phyloP scores from a whole-genome alignment of 148 eudicot genomes.

The Fallopia convolvulus region DNA sequence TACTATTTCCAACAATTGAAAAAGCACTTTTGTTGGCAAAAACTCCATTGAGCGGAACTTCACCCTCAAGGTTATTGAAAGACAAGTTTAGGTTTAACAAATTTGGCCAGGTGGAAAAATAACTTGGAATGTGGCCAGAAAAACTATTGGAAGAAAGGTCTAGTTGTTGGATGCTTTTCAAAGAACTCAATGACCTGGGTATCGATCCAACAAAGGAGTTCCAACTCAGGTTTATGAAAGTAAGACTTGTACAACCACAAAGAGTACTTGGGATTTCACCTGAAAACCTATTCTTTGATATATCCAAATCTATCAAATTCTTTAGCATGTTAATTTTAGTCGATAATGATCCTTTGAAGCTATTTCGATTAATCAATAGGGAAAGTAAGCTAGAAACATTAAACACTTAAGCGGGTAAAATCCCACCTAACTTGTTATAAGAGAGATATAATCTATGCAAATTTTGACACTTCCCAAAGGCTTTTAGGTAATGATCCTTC shows the following conservation, averaged over 20 bases:
- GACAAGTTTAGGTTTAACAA: constrained; percentile 20
- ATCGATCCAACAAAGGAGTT: constrained; percentile 30
- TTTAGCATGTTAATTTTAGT: constrained; percentile 19
- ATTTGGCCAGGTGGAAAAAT: constrained; percentile 1
- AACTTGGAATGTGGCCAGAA: constrained; percentile 26
- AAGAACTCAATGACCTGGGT: constrained; percentile 16
- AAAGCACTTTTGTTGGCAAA: constrained; percentile 22
- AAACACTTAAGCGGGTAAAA: constrained; percentile 24
- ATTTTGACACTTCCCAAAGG: constrained; percentile 23
- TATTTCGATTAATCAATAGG: constrained; percentile 16
- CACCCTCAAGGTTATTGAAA: constrained; percentile 32
- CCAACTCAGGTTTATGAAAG: constrained; percentile 10
- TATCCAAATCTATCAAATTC: constrained; percentile 16
- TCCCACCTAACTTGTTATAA: constrained; percentile 21
- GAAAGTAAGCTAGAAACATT: constrained; percentile 9
- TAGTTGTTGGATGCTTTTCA: constrained; percentile 17
- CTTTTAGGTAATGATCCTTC: constrained; percentile 26
- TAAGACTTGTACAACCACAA: constrained; percentile 18
- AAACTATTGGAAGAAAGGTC: constrained; percentile 36
- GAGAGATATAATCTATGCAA: constrained; percentile 18
- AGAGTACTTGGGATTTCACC: constrained; percentile 28
- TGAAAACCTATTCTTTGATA: constrained; percentile 20
- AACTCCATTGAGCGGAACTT: constrained; percentile 24
- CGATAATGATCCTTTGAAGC: constrained; percentile 24
- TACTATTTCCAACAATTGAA: constrained; percentile 25